Evolutionary conservation across 176 grass and related monocot species (phyloP).

Genomic region (Saccharum spontaneum): DNA sequence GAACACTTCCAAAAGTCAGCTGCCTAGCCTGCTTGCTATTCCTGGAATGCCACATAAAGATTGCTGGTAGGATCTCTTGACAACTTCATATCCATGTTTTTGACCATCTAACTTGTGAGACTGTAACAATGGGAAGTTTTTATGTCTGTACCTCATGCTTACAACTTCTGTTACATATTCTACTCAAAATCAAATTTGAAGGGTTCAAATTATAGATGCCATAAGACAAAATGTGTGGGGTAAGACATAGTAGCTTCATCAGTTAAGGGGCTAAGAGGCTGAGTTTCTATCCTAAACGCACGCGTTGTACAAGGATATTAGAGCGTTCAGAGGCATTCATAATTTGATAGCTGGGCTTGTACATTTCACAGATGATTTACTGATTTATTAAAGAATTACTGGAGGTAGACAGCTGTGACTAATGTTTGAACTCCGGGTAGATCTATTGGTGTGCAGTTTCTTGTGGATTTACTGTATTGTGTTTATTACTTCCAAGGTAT

Average conservation of each 20-base stretch:
- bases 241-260: not conserved
- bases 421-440: not conserved
- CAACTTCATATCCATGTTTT: not conserved
- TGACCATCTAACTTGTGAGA: not conserved
- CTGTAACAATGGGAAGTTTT: not conserved
- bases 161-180: not conserved
- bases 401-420: not conserved
- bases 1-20: not conserved
- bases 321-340: not conserved
- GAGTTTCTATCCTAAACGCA: not conserved
- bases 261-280: not conserved
- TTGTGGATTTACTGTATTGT: not conserved
- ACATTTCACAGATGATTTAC: not conserved
- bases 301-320: not conserved
- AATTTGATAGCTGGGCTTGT: not conserved
- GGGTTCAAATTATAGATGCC: not conserved
- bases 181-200: not conserved
- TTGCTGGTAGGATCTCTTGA: not conserved
- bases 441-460: not conserved
- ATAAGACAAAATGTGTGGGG: not conserved
- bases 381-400: constrained; percentile 6
- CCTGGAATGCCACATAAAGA: not conserved
- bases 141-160: constrained; percentile 12
- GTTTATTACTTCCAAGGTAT: not conserved
- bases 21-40: not conserved